Base-by-base conservation (phyloP, 2,329 filamentous ascomycete genomes). In the Lithohypha guttulata region DNA sequence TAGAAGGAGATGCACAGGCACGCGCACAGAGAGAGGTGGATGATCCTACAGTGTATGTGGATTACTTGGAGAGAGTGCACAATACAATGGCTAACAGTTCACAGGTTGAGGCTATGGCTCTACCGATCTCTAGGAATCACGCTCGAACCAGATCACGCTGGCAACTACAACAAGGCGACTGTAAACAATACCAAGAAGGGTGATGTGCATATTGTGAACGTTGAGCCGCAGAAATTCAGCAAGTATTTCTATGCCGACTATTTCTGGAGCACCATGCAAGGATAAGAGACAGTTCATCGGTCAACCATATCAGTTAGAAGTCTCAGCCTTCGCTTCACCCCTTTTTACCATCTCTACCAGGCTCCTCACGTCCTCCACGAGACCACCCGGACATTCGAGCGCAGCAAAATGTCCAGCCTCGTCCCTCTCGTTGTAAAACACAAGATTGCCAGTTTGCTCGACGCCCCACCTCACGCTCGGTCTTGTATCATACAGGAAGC, bases 161-260 rank as follows among this genome's bases (percentile, higher is more conserved):
- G 86, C 22, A 84, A 85, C 57, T 95, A 89, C 66, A 79, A 74
- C 51, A 83, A 84, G 55, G 89, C 87, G 1, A 74, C 94, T 13
- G 80, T 96, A 49, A 70, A 85, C 46, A 95, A 93, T 57, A 79
- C 79, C 44, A 72, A 77, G 49, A 89, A 86, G 65, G 87, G 86
- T 6, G 87, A 96, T 58, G 85, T 96, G 36, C 84, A 94, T 58
- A 84, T 96, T 34, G 80, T 98, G 44, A 93, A 93, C 55, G 79
- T 98, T 59, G 87, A 96, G 53, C 79, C 82, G 53, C 20, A 22
- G n/a, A 93, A 91, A 64, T 87, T 94, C 59, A 89, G 84, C 42
- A 73, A 79, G 46, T 89, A 82, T 59, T 95, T 93, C 56, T 94
- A 95, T 55, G 84, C 87, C 15, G 93, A 94, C 54, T 93, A 93